phyloP scores from a whole-genome alignment of 495 filamentous ascomycete species.

The Penicillium argentinense region DNA sequence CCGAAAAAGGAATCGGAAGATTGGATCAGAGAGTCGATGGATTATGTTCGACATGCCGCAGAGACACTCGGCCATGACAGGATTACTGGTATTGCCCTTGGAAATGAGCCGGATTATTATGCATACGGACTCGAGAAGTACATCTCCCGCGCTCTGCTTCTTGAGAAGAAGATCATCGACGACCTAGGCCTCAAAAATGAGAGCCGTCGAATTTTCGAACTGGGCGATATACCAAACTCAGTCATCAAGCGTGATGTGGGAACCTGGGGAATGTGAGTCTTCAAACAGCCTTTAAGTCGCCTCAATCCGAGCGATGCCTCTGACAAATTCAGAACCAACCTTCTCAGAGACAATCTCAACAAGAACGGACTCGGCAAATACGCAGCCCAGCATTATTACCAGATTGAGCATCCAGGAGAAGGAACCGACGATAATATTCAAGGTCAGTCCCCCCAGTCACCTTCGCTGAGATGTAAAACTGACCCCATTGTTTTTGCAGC shows the following conservation, averaged over 20 bases:
- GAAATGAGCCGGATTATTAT: conserved; percentile 25
- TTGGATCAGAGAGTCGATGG: conserved; percentile 11
- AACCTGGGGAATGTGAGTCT: too few relatives aligned
- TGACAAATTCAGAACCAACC: conserved; percentile 3
- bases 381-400: conserved; percentile 26
- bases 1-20: conserved; percentile 2
- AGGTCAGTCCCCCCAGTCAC: conserved; percentile 4
- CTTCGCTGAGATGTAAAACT: too few relatives aligned
- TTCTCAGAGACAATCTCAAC: conserved; percentile 5
- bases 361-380: conserved; percentile 13
- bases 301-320: too few relatives aligned
- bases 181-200: conserved; percentile 7
- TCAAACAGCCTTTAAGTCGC: too few relatives aligned
- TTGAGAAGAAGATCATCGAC: conserved; percentile 11
- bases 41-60: conserved; percentile 16
- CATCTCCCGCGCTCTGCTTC: conserved; percentile 1
- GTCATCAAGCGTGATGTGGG: conserved; percentile 7
- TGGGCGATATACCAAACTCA: conserved; percentile 14
- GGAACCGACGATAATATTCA: background rate
- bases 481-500: too few relatives aligned
- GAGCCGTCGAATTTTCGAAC: conserved; percentile 15
- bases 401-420: conserved; percentile 3
- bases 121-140: conserved; percentile 9
- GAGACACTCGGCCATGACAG: conserved; percentile 13
- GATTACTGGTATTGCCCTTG: conserved; percentile 24